Evolutionary conservation across 768 basidiomycete genomes (phyloP).

Genomic region (Calocera cornea): DNA sequence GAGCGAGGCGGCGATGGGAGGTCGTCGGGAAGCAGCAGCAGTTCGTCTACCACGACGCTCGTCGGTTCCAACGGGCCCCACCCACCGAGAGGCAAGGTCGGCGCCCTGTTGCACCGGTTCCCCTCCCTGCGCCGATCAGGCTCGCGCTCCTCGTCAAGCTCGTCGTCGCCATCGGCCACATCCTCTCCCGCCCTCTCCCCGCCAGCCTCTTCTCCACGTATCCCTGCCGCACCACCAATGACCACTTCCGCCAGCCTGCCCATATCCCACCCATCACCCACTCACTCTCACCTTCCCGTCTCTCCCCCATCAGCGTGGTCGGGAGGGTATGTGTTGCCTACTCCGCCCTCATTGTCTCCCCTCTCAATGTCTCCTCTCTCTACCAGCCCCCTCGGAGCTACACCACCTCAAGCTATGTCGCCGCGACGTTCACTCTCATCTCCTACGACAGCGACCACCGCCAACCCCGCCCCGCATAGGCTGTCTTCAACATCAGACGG

Average conservation of each 20-base stretch:
- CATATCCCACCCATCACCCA: not conserved
- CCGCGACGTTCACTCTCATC: not conserved
- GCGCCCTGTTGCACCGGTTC: not conserved
- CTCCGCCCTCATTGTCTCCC: not conserved
- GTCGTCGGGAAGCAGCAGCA: not conserved
- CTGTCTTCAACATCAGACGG: not conserved
- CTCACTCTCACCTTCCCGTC: not conserved
- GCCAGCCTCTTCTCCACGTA: not conserved
- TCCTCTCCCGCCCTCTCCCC: not conserved
- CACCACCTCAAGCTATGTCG: not conserved
- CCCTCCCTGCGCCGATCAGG: not conserved
- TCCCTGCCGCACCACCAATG: not conserved
- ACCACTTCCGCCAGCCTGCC: not conserved
- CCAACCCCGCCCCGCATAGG: no score
- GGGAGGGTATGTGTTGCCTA: conserved; percentile 2
- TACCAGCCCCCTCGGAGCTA: not conserved
- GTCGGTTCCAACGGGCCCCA: not conserved
- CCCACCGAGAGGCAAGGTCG: not conserved
- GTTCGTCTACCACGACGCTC: not conserved
- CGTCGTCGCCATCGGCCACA: not conserved
- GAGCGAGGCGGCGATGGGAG: not conserved
- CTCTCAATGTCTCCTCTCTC: not conserved
- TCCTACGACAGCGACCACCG: not conserved
- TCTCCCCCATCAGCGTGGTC: not conserved
- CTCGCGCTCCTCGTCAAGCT: not conserved